Percentiles rank a stretch among this genome's conserved stretches.
phyloP scores from a whole-genome alignment of 805 yeast species.

The Pichia deserticola region DNA sequence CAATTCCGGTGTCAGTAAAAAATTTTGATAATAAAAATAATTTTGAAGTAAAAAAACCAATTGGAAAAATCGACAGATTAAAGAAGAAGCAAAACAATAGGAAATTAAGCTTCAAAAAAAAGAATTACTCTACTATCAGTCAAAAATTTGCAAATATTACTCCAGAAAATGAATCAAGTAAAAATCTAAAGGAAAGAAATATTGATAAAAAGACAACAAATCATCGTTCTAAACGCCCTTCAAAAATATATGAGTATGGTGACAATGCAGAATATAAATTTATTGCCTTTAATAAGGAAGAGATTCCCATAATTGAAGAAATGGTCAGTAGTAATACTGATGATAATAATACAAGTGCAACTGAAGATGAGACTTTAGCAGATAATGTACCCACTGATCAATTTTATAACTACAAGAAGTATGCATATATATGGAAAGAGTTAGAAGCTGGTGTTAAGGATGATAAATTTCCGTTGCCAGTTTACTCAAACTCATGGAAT shows the following conservation, averaged over 20 bases:
- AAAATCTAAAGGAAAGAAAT: not conserved
- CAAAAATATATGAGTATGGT: conserved; percentile 26
- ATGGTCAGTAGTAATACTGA: no score
- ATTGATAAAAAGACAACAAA: not conserved
- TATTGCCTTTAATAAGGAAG: conserved; percentile 26
- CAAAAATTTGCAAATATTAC: no score
- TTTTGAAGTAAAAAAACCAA: no score
- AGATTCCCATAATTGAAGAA: conserved; percentile 1
- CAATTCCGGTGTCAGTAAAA: no score
- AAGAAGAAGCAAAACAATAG: no score
- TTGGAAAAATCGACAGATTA: no score
- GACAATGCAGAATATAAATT: conserved; percentile 36
- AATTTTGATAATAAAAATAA: no score
- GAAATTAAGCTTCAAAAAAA: not conserved
- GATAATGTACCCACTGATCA: not conserved
- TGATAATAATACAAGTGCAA: no score
- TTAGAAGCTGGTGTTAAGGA: conserved; percentile 3
- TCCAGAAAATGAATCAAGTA: no score
- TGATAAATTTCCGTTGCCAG: conserved; percentile 17
- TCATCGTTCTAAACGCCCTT: not conserved
- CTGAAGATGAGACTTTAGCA: not conserved
- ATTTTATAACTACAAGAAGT: conserved; percentile 16
- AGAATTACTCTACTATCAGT: no score
- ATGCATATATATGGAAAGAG: conserved; percentile 24
- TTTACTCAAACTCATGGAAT: conserved; percentile 5